Base-by-base conservation (phyloP, 108 stramenopile genomes). In the Skeletonema menzelii region DNA sequence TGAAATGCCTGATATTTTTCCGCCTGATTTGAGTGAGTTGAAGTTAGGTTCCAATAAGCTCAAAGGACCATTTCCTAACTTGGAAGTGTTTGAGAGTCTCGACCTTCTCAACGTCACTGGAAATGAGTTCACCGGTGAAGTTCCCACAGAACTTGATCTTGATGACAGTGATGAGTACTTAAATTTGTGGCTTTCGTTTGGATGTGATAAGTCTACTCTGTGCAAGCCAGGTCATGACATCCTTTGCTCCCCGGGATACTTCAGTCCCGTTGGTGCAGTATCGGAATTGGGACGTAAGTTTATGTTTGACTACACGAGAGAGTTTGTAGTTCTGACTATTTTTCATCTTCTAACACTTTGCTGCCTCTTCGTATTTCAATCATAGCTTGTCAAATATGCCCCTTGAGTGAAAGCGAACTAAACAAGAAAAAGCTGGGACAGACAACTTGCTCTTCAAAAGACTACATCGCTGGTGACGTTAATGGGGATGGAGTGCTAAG, bases 401-500 rank as follows among this genome's bases (percentile, higher is more conserved):
- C 49, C 19, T 22, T 53, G 49, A 53, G 49, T 17, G 77, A 79
- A 14, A 44, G 59, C 27, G 70, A 73, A 24, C 56, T 73, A 10
- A 28, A 58, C 5, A 19, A 69, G 12, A 66, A 78, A 28, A 28
- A 70, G 27, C 46, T 90, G 11, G 87, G 87, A 30, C 71, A 80
- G 46, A 67, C 74, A n/a, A 40, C 56, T 1, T 87, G 89, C 59
- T 57, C 65, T 40, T 69, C 60, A 8, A 37, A 58, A 19, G 67
- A 60, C 5, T 81, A 71, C 64, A 58, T 85, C 6, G 44, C 80
- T 37, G 87, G 89, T 6, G 89, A 88, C 65, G 28, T 86, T n/a
- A 63, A 90, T 67, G 85, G 83, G 8, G 85, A 87, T 46, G 86
- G 89, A 10, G 44, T 66, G 3, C 67, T 90, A 5, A 80, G 84